A percentile compares a stretch with the other conserved stretches of the same genome.
Evolutionary conservation across 148 eudicot species (phyloP).

Genomic region (Rhododendron ovatum): DNA sequence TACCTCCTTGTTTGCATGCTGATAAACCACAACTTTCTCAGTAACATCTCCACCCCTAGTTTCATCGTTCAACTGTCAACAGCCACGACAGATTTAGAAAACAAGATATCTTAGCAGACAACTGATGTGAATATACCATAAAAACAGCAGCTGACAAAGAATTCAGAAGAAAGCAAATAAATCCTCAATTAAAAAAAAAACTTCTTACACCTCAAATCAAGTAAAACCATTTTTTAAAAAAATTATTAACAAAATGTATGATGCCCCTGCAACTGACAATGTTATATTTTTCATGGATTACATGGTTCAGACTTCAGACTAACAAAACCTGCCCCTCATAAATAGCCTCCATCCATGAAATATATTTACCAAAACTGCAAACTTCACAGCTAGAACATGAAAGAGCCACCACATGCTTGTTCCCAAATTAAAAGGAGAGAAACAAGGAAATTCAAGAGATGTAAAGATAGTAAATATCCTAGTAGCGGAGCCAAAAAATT

Average conservation of each 20-base stretch:
- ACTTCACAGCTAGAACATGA: background rate
- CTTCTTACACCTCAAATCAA: background rate
- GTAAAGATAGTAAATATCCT: background rate
- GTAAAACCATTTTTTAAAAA: background rate
- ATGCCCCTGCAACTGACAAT: background rate
- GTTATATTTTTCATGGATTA: too few species aligned
- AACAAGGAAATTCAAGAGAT: background rate
- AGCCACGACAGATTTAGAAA: constrained; percentile 13
- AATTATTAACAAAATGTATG: background rate
- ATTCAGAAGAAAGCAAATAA: background rate
- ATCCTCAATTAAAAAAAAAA: background rate
- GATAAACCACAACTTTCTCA: constrained; percentile 65
- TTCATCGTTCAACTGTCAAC: constrained; percentile 55
- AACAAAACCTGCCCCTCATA: background rate
- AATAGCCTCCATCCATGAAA: background rate
- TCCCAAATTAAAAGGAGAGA: background rate
- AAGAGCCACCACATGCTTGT: background rate
- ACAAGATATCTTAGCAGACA: background rate
- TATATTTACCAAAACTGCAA: background rate
- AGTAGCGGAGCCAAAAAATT: background rate
- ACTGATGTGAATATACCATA: background rate
- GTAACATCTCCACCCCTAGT: constrained; percentile 69
- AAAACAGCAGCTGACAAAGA: background rate
- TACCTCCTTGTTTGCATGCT: constrained; percentile 94
- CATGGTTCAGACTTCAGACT: constrained; percentile 1